Evolutionary conservation across 305 asterid genomes (phyloP).

Genomic region (Fraxinus sp.): DNA sequence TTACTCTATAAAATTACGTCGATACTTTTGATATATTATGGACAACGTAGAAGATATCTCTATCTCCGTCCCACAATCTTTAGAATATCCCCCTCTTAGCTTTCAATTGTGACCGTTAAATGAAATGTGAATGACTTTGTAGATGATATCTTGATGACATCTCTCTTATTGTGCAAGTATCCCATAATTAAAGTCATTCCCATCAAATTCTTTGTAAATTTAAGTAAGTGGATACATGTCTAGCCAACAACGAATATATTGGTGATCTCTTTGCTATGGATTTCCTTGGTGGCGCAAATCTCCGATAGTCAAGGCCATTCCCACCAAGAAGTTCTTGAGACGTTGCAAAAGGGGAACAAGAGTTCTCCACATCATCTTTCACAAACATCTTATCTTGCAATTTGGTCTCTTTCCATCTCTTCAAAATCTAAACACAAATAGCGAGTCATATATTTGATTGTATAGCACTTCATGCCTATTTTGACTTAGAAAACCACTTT

Average conservation of each 20-base stretch:
- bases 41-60: background rate
- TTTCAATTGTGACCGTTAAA: background rate
- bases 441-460: background rate
- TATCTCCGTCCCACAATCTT: too few relatives aligned
- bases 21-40: background rate
- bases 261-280: background rate
- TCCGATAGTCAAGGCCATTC: background rate
- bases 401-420: constrained; percentile 8
- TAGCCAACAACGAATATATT: background rate
- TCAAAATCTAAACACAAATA: constrained; percentile 2
- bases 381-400: constrained; percentile 17
- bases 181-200: background rate
- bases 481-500: constrained; percentile 6
- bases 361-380: constrained; percentile 25
- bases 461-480: background rate
- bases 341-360: background rate
- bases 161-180: background rate
- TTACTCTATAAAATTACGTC: too few relatives aligned
- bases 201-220: background rate
- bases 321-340: background rate
- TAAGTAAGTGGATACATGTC: background rate
- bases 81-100: background rate
- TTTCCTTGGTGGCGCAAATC: background rate
- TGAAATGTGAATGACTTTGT: background rate
- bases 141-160: background rate